Percentiles rank a stretch among this genome's conserved stretches.
phyloP scores from a whole-genome alignment of 352 stramenopile genomes.

The Phytophthora sojae region DNA sequence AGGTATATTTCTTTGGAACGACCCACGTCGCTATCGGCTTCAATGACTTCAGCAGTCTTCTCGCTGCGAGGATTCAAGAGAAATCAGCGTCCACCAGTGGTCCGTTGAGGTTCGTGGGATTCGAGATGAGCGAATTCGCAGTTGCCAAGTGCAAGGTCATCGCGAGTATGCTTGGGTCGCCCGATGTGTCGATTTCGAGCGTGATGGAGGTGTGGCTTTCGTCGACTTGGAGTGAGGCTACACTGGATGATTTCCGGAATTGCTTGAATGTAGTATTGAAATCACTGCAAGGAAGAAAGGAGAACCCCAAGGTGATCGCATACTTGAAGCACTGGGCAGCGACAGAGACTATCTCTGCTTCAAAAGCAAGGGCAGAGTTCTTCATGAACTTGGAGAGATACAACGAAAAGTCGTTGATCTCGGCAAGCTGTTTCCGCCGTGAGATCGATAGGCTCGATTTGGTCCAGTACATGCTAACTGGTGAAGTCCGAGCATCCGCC shows the following conservation, averaged over 20 bases:
- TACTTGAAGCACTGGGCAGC: constrained; percentile 1
- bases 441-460: constrained; percentile 10
- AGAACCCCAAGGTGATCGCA: constrained; percentile 2
- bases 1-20: constrained; percentile 35
- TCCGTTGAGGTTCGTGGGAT: constrained; percentile 21
- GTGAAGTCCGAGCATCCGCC: neutral
- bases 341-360: neutral
- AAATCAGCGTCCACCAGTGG: neutral
- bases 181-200: constrained; percentile 3
- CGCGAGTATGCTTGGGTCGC: constrained; percentile 17
- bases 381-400: constrained; percentile 16
- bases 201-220: constrained; percentile 5
- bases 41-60: constrained; percentile 39
- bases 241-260: neutral
- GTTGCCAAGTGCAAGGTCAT: constrained; percentile 28
- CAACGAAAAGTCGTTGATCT: neutral
- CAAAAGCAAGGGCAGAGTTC: constrained; percentile 11
- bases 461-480: constrained; percentile 9
- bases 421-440: neutral
- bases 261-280: neutral
- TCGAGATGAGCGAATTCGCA: constrained; percentile 31
- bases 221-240: constrained; percentile 7
- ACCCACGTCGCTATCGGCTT: constrained; percentile 44
- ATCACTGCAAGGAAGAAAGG: neutral
- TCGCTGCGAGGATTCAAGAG: constrained; percentile 11